Conservation (phyloP, 202 grass and related monocot species). For the Sporobolus alterniflorus region DNA sequence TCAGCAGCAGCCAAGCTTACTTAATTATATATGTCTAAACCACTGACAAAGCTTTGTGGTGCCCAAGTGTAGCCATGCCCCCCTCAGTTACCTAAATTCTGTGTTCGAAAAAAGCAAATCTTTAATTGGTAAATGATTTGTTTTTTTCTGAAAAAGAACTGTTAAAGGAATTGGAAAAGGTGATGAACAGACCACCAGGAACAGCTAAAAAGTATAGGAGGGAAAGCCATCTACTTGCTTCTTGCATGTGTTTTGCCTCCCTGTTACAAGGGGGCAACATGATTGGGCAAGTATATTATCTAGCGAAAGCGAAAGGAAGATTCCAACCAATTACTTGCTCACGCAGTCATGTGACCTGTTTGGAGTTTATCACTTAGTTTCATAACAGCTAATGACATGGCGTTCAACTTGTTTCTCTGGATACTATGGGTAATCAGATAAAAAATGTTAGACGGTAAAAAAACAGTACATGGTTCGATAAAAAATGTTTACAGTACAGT, state of each 20-base stretch:
- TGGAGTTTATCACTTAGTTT: not conserved
- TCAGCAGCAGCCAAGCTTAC: no score
- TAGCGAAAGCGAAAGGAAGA: conserved; percentile 31
- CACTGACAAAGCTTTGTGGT: no score
- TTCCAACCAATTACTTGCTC: conserved; percentile 27
- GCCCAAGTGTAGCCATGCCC: no score
- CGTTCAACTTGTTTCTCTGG: not conserved
- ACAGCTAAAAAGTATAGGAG: conserved; percentile 21
- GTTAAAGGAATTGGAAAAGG: not conserved
- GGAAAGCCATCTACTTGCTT: not conserved
- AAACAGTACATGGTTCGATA: no score
- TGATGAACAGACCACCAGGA: not conserved
- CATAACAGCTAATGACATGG: not conserved
- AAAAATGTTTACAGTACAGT: not conserved
- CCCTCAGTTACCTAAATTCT: no score
- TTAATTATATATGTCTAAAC: no score
- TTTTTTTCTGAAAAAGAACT: no score
- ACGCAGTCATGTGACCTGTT: conserved; percentile 35
- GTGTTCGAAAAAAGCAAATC: no score
- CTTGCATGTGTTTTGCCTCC: no score
- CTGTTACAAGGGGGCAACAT: conserved; percentile 15
- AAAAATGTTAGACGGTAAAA: no score
- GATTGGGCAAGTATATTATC: conserved; percentile 10
- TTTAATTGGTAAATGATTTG: no score
- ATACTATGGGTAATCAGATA: not conserved